Evolutionary conservation across 495 filamentous ascomycete species (phyloP), one percentile per base, ranked within the genome.

Genomic region (Pyronema domesticum): DNA sequence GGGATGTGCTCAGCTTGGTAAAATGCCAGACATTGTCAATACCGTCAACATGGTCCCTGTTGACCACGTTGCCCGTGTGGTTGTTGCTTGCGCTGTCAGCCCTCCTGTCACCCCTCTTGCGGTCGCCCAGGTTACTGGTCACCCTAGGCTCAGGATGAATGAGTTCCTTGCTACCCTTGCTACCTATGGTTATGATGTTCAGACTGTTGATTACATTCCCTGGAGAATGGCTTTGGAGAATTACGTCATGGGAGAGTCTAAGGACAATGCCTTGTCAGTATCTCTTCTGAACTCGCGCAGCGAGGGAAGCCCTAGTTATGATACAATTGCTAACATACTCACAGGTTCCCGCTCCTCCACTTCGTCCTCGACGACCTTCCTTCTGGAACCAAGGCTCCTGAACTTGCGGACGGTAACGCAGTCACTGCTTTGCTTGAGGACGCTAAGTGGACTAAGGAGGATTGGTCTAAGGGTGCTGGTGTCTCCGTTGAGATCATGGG

Each of bases 21-120:
- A 73, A 23, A 77, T 82, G 1, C 91, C 91, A 0, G 73, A 76
- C 55, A 88, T 98, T 58, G 64, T 72, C 68, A 98, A 95, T 69
- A 89, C 85, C 0, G 79, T 95, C 63, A 98, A 98, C 69, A 78
- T 80, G 65, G 86, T 94, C 3, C 91, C 91, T 0, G 88, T 95
- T 23, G 77, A 81, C 61, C 84, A 91, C 62, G 89, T 95, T 48
- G 79, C 83, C 0, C 73, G 79, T 7, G 75, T 93, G 13, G 81
- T 94, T 18, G 79, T 86, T 19, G 85, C 87, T 0, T 70, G 77
- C 39, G 76, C 80, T 7, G 72, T 93, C 55, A 73, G 79, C 59
- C 80, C 82, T 1, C 68, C 76, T 46, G 17, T 60, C 18, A 52
- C 67, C 1, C 72, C 73, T 0, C 69, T 80, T 18, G 73, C 74